Evolutionary conservation across 805 yeast genomes (phyloP), one percentile per base, ranked within the genome.

Genomic region (Saturnispora saitoi): DNA sequence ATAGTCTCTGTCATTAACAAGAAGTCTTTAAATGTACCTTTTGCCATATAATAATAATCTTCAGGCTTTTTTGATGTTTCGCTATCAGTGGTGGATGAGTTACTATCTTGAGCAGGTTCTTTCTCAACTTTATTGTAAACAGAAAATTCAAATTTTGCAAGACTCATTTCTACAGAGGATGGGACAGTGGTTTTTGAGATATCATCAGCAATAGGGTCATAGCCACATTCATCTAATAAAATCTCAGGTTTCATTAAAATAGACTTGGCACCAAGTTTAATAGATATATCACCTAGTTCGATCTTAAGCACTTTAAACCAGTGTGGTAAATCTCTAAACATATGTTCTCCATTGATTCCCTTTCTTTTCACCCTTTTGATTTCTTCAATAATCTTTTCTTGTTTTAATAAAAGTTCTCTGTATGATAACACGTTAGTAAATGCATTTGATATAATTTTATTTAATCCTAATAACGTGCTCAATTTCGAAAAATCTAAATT

Each of bases 251-350:
- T 48, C 49, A 54, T 53, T 26, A 57, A 54, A 11, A 58, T 49
- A 0, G 63, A 58, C 42, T 55, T 50, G 0, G 63, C 45, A 4
- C 60, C 61, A 1, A 55, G 14, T 29, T 39, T 48, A 2, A 57
- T 5, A 10, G 39, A 43, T 5, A 54, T 45, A 15, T 51, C 46
- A 6, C 40, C 39, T 2, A 57, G 3, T 11, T 49, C 46, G 4
- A 71, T 14, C 15, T 55, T 58, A 6, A 63, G 14, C 6, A 53
- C 56, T 34, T 61, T 61, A 24, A 72, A 61, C 62, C 67, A 64
- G 1, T 39, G 28, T 3, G 75, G 75, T 19, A 70, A 47, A 6
- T 62, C 56, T 11, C 52, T 47, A 58, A 71, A 55, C 48, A 54
- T 5, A 54, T 42, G 2, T 37, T 53, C 39, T 47, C 56, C 8